Conservation (phyloP, 768 basidiomycete species). For the Guyanaporus albipodus region DNA sequence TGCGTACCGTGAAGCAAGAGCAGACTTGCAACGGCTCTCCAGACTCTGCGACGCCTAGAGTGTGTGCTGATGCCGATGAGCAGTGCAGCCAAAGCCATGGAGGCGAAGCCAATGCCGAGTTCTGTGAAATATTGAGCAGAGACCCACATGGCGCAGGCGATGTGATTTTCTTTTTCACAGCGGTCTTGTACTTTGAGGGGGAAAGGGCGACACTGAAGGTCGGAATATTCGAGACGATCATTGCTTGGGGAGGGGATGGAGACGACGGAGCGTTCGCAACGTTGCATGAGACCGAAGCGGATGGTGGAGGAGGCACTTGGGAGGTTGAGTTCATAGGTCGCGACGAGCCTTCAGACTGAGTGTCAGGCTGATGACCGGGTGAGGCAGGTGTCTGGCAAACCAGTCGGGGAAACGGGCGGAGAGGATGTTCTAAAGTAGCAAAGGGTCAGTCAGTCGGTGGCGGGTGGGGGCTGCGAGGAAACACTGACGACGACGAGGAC, state of each 20-base stretch:
- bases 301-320: constrained; percentile 45
- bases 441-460: constrained; percentile 3
- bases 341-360: constrained; percentile 38
- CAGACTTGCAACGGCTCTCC: constrained; percentile 68
- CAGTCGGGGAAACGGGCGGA: constrained; percentile 60
- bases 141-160: constrained; percentile 65
- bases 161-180: constrained; percentile 49
- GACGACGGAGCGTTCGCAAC: constrained; percentile 52
- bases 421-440: constrained; percentile 51
- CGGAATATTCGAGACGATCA: constrained; percentile 47
- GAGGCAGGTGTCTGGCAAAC: constrained; percentile 37
- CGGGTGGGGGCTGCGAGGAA: not conserved
- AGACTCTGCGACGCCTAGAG: constrained; percentile 69
- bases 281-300: constrained; percentile 55
- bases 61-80: constrained; percentile 69
- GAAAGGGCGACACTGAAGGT: constrained; percentile 62
- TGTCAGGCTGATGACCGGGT: constrained; percentile 20
- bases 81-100: constrained; percentile 53
- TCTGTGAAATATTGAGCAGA: constrained; percentile 67
- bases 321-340: constrained; percentile 36
- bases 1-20: constrained; percentile 54
- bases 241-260: constrained; percentile 43
- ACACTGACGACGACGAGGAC: constrained; percentile 50
- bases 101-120: constrained; percentile 61
- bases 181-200: constrained; percentile 48